A percentile compares a stretch with the other conserved stretches of the same genome.
Evolutionary conservation across 2,329 filamentous ascomycete species (phyloP).

Genomic region (Beauveria varroae): DNA sequence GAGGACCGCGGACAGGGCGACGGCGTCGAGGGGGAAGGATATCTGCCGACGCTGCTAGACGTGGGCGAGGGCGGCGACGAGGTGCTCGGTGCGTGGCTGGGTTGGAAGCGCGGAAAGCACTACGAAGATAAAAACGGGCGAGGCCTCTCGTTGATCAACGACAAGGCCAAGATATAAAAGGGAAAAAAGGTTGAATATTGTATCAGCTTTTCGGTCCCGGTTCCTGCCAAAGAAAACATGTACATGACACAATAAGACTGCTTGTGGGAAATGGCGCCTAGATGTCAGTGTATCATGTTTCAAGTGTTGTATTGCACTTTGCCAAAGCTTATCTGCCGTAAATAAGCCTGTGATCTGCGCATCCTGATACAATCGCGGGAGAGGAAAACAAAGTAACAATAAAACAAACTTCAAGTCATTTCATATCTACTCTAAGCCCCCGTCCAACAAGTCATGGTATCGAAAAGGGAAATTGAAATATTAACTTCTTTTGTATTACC

Average conservation of each 20-base stretch:
- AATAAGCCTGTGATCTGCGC: not conserved
- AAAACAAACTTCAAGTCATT: slow-evolving; percentile 1
- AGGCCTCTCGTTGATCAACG: slow-evolving; percentile 41
- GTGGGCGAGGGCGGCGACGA: slow-evolving; percentile 69
- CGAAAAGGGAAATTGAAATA: slow-evolving; percentile 23
- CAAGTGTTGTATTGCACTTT: not conserved
- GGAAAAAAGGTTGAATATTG: not conserved
- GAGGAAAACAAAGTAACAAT: not conserved
- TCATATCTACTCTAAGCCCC: slow-evolving; percentile 26
- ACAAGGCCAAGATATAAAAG: slow-evolving; percentile 26
- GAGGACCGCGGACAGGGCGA: slow-evolving; percentile 51
- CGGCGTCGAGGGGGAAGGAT: slow-evolving; percentile 61
- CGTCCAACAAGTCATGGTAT: slow-evolving; percentile 28
- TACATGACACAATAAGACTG: not conserved
- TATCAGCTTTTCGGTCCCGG: too few species aligned
- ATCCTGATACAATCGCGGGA: not conserved
- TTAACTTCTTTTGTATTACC: slow-evolving; percentile 8
- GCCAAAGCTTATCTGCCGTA: not conserved
- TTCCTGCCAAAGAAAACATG: not conserved
- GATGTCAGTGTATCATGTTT: too few species aligned
- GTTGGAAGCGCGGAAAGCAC: slow-evolving; percentile 65
- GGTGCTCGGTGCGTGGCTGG: slow-evolving; percentile 62
- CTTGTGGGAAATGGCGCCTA: too few species aligned
- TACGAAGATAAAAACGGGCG: slow-evolving; percentile 56
- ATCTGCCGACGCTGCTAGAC: slow-evolving; percentile 49